Conservation (phyloP, 371 early-diverging fungal genomes). For the Smittium mucronatum region DNA sequence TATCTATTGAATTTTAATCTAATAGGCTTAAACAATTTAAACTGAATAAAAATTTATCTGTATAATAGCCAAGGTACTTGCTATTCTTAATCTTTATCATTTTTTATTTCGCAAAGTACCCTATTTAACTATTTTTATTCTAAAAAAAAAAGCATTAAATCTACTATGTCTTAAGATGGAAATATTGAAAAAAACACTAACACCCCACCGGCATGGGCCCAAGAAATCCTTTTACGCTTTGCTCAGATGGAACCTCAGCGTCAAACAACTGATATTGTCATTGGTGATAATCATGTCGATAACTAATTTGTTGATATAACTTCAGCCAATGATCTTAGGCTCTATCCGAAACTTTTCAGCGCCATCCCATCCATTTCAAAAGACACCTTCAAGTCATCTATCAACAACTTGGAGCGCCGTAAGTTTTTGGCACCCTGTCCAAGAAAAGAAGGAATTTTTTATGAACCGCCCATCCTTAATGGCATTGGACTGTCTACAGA, state of each 20-base stretch:
- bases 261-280: neutral
- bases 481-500: neutral
- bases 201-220: neutral
- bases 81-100: neutral
- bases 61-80: neutral
- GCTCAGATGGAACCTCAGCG: neutral
- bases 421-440: neutral
- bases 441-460: neutral
- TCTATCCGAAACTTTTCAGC: neutral
- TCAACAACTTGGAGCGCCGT: neutral
- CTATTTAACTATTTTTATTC: neutral
- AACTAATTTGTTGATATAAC: neutral
- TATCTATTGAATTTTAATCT: neutral
- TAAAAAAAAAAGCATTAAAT: neutral
- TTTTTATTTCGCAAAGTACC: neutral
- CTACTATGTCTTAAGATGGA: neutral
- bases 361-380: neutral
- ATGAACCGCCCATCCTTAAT: neutral
- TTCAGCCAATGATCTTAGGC: neutral
- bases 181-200: neutral
- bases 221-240: neutral
- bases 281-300: neutral
- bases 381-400: neutral
- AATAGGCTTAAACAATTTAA: neutral
- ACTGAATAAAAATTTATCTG: neutral